Evolutionary conservation across 2,329 filamentous ascomycete species (phyloP).

Genomic region (Fusarium sp.): DNA sequence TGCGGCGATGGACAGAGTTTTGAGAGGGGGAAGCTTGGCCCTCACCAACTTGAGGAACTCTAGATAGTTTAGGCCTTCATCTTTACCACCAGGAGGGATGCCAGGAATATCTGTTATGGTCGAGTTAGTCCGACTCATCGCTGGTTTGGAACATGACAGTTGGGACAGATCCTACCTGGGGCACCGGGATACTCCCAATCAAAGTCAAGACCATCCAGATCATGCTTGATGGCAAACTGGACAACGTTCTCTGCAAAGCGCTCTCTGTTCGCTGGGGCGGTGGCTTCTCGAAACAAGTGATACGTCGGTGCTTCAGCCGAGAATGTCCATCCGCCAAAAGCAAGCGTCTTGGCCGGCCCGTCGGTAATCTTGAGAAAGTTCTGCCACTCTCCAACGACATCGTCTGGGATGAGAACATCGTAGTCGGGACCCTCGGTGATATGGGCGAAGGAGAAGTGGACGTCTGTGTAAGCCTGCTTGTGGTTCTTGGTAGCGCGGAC

Average conservation of each 20-base stretch:
- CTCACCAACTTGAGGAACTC: conserved; percentile 24
- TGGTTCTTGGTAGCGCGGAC: conserved; percentile 12
- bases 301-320: conserved; percentile 32
- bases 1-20: conserved; percentile 52
- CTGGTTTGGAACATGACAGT: no score
- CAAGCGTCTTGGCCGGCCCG: conserved; percentile 33
- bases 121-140: no score
- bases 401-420: neutral
- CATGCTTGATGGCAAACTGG: conserved; percentile 56
- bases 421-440: conserved; percentile 42
- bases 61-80: conserved; percentile 32
- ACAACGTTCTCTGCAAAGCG: conserved; percentile 53
- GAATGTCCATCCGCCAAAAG: conserved; percentile 51
- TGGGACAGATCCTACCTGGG: no score
- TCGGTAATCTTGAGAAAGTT: no score
- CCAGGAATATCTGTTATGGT: conserved; percentile 42
- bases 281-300: conserved; percentile 37
- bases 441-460: conserved; percentile 57
- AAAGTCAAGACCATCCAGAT: conserved; percentile 58
- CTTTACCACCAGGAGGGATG: conserved; percentile 47
- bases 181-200: conserved; percentile 60
- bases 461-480: conserved; percentile 41
- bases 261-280: conserved; percentile 49
- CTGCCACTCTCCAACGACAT: no score
- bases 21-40: conserved; percentile 26